A percentile compares a stretch with the other conserved stretches of the same genome.
Conservation (phyloP, 2,329 filamentous ascomycete species). For the Tolypocladium tundrense region DNA sequence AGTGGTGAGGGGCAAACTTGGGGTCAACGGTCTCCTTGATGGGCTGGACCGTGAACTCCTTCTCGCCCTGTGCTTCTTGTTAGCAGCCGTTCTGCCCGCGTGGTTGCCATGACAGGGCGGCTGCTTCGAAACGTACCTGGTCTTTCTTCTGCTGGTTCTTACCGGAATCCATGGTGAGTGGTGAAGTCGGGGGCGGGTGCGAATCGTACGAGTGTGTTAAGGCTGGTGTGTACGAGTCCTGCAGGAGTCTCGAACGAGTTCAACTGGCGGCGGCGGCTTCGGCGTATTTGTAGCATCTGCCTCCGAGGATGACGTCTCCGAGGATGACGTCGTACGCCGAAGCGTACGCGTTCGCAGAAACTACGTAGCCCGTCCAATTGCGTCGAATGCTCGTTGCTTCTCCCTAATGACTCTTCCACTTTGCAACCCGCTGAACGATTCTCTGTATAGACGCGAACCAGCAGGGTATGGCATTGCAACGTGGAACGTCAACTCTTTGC, state of each 20-base stretch:
- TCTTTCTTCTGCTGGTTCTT: conserved; percentile 10
- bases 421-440: too few relatives aligned
- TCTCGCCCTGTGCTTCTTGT: conserved; percentile 27
- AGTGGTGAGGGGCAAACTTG: conserved; percentile 41
- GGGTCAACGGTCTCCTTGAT: conserved; percentile 30
- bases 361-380: conserved; percentile 1
- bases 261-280: neutral
- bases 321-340: conserved; percentile 2
- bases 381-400: too few relatives aligned
- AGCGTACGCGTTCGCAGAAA: neutral
- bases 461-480: too few relatives aligned
- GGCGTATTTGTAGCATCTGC: neutral
- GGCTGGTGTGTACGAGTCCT: neutral
- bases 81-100: neutral
- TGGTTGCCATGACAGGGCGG: neutral
- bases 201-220: neutral
- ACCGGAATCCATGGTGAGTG: conserved; percentile 8
- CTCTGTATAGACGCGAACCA: too few relatives aligned
- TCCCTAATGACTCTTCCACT: too few relatives aligned
- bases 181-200: neutral
- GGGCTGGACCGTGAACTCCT: conserved; percentile 35
- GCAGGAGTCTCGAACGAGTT: neutral
- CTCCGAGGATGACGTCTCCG: conserved; percentile 2
- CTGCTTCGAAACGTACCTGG: conserved; percentile 16
- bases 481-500: too few relatives aligned